Evolutionary conservation across 306 rosid species (phyloP).

Genomic region (Prinsepia uniflora): DNA sequence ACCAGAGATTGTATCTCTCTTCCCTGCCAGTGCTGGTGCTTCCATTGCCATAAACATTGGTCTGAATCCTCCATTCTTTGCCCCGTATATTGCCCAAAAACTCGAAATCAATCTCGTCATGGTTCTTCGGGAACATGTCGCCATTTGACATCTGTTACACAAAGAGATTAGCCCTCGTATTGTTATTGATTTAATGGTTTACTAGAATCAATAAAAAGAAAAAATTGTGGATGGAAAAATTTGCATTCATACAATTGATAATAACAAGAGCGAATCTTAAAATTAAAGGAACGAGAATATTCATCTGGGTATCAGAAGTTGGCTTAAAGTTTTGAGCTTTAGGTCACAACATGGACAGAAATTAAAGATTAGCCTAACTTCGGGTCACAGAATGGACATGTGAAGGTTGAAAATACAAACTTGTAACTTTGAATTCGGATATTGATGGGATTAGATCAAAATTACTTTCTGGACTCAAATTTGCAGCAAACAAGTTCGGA

Average conservation of each 20-base stretch:
- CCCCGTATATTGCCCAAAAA: conserved; percentile 95
- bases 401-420: not conserved
- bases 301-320: not conserved
- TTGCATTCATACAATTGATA: not conserved
- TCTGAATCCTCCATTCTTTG: conserved; percentile 92
- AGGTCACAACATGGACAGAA: not conserved
- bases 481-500: not conserved
- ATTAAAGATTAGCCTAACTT: conserved; percentile 5
- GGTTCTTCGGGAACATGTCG: conserved; percentile 76
- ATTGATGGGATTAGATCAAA: not conserved
- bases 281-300: not conserved
- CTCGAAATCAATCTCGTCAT: conserved; percentile 95
- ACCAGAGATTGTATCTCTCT: conserved; percentile 86
- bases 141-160: conserved; percentile 80
- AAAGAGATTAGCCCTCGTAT: not conserved
- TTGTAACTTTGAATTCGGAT: not conserved
- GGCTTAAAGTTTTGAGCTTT: not conserved
- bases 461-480: not conserved
- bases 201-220: not conserved
- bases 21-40: conserved; percentile 86
- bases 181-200: not conserved
- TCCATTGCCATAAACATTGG: conserved; percentile 95
- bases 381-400: not conserved
- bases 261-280: not conserved
- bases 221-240: not conserved